Percentiles rank a stretch among this genome's conserved stretches.
Conservation (phyloP, 768 basidiomycete genomes). For the Cystobasidium ongulense region DNA sequence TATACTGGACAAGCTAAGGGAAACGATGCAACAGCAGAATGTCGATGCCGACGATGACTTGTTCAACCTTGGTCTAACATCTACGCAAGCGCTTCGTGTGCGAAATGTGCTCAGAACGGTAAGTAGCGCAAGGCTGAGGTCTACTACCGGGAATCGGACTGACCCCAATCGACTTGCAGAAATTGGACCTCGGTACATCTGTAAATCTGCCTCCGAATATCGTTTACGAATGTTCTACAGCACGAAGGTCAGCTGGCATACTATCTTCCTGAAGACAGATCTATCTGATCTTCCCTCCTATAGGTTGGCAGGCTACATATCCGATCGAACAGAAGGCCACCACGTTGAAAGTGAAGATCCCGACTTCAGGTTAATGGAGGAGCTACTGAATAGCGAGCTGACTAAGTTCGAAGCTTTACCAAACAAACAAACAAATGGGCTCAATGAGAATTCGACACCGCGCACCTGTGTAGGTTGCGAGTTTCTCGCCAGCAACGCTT, state of each 20-base stretch:
- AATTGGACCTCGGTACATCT: slow-evolving; percentile 35
- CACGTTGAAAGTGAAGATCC: not conserved
- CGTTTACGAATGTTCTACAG: slow-evolving; percentile 43
- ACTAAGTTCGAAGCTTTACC: not conserved
- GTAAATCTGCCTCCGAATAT: slow-evolving; percentile 39
- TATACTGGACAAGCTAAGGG: not conserved
- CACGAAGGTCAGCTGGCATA: slow-evolving; percentile 18
- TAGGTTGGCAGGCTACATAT: slow-evolving; percentile 27
- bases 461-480: not conserved
- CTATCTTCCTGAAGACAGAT: not conserved
- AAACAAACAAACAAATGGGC: not conserved
- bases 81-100: slow-evolving; percentile 43
- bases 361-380: slow-evolving; percentile 6
- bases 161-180: slow-evolving; percentile 14
- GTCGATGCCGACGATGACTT: slow-evolving; percentile 41
- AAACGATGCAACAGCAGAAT: not conserved
- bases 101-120: slow-evolving; percentile 40
- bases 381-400: slow-evolving; percentile 3
- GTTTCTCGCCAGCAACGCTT: not conserved
- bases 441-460: slow-evolving; percentile 5
- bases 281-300: not conserved
- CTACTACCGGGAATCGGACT: no score
- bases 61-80: slow-evolving; percentile 44
- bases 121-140: not conserved
- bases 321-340: not conserved